phyloP scores from a whole-genome alignment of 345 rosid genomes.

The Crucihimalaya himalaica region DNA sequence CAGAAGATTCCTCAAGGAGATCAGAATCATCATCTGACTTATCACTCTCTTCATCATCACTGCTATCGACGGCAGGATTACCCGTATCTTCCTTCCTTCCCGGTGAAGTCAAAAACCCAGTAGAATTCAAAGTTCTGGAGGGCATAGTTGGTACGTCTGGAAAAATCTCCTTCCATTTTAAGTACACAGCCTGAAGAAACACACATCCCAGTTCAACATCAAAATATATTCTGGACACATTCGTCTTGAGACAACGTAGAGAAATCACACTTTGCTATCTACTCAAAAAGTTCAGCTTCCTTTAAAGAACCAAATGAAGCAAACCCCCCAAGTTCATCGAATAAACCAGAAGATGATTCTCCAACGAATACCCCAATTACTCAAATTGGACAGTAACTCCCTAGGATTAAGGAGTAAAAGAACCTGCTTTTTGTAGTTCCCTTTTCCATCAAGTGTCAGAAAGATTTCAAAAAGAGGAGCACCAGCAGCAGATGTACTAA shows the following conservation, averaged over 20 bases:
- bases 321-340: background rate
- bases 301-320: slow-evolving; percentile 9
- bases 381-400: slow-evolving; percentile 4
- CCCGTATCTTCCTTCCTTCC: slow-evolving; percentile 58
- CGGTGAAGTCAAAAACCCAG: slow-evolving; percentile 47
- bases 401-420: slow-evolving; percentile 18
- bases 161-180: slow-evolving; percentile 56
- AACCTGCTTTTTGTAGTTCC: slow-evolving; percentile 85
- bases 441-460: slow-evolving; percentile 63
- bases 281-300: slow-evolving; percentile 1
- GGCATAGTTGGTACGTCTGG: slow-evolving; percentile 52
- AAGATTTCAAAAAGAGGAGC: slow-evolving; percentile 87
- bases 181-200: slow-evolving; percentile 73
- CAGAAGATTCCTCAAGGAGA: slow-evolving; percentile 67
- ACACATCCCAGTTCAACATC: slow-evolving; percentile 16
- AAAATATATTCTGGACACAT: background rate
- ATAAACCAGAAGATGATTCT: background rate
- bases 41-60: slow-evolving; percentile 64
- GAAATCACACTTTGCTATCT: slow-evolving; percentile 19
- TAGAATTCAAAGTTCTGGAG: slow-evolving; percentile 45
- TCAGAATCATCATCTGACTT: slow-evolving; percentile 73
- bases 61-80: slow-evolving; percentile 52
- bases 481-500: slow-evolving; percentile 67
- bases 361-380: background rate
- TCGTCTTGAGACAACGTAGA: background rate